Conservation (phyloP, 176 grass and related monocot species). For the Echinochloa phyllopogon region DNA sequence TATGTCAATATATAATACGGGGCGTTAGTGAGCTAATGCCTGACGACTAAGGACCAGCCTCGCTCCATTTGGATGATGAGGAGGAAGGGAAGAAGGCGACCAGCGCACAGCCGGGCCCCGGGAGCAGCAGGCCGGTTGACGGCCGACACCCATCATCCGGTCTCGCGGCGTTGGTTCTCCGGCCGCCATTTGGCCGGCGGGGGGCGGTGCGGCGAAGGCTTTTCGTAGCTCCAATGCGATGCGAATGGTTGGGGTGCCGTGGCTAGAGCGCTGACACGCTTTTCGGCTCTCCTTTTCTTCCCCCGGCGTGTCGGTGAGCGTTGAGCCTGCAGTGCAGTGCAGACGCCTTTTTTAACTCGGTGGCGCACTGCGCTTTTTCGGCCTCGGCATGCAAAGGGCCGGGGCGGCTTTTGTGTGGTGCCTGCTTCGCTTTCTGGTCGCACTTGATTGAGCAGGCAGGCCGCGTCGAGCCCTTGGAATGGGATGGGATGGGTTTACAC, state of each 20-base stretch:
- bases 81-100: not conserved
- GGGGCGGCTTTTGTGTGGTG: not conserved
- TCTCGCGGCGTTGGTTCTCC: not conserved
- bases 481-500: too few relatives aligned
- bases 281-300: not conserved
- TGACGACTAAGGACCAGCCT: not conserved
- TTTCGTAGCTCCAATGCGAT: not conserved
- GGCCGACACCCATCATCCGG: constrained; percentile 28
- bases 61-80: not conserved
- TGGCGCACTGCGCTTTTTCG: constrained; percentile 12
- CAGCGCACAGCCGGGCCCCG: not conserved
- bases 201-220: not conserved
- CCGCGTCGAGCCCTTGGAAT: not conserved
- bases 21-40: not conserved
- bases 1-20: too few relatives aligned
- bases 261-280: not conserved
- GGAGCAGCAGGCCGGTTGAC: not conserved
- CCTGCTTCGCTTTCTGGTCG: not conserved
- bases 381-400: not conserved
- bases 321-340: too few relatives aligned
- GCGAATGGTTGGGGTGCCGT: not conserved
- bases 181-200: constrained; percentile 13
- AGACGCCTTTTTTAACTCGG: not conserved
- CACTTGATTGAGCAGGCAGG: constrained; percentile 7
- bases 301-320: not conserved